These are phyloP conservation scores for Suhomyces panamericanus DNA, from an alignment of 1,139 yeast species.

Conservation along the genomic window DNA sequence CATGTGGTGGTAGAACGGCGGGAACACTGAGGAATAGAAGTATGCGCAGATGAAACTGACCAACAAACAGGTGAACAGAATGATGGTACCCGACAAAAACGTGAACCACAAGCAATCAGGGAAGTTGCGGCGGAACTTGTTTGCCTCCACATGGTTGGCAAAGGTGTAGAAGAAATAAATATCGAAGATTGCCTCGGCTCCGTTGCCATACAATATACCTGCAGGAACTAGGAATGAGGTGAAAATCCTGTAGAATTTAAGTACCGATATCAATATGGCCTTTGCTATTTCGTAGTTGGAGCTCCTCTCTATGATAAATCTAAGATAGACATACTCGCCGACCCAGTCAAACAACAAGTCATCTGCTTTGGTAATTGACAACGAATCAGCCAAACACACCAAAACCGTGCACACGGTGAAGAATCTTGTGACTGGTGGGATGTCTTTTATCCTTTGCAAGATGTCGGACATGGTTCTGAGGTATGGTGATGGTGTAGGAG, in stretches of 20 bases:
- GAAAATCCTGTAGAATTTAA: conserved; percentile 47
- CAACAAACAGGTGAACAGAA: conserved; percentile 32
- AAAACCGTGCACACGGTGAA: conserved; percentile 41
- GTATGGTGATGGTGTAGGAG: too few species aligned
- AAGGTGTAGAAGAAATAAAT: conserved; percentile 58
- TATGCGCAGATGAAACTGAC: conserved; percentile 21
- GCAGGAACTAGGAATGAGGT: conserved; percentile 50
- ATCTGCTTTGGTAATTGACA: not conserved
- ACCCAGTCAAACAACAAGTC: not conserved
- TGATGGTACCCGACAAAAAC: conserved; percentile 48
- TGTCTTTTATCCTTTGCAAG: conserved; percentile 20
- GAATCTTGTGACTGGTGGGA: conserved; percentile 51
- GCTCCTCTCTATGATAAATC: conserved; percentile 5
- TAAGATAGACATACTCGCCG: not conserved
- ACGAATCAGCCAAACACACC: conserved; percentile 21
- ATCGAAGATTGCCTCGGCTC: conserved; percentile 49
- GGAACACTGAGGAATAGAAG: conserved; percentile 22
- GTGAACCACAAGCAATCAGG: conserved; percentile 61
- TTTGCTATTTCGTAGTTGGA: conserved; percentile 6
- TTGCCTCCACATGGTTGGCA: conserved; percentile 56
- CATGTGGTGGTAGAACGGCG: conserved; percentile 35
- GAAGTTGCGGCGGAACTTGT: conserved; percentile 51
- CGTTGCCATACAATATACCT: conserved; percentile 26
- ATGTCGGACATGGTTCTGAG: not conserved
- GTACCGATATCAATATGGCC: conserved; percentile 12